phyloP scores from a whole-genome alignment of 352 stramenopile species.

The Phytophthora capsici region DNA sequence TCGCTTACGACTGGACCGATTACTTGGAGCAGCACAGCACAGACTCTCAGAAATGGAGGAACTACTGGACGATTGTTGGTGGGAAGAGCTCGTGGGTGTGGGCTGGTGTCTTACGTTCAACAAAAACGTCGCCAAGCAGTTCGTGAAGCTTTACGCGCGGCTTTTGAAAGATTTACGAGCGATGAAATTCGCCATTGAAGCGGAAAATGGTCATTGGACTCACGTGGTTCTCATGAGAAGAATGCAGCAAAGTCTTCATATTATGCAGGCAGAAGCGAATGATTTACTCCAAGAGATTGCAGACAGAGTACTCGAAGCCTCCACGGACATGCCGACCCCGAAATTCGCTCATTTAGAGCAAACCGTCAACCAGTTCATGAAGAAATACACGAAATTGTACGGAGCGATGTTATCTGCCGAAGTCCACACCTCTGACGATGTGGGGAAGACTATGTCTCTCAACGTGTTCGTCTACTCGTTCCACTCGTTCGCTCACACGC shows the following conservation, averaged over 20 bases:
- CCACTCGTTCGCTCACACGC: slow-evolving; percentile 65
- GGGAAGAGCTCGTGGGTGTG: slow-evolving; percentile 69
- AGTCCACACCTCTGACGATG: slow-evolving; percentile 47
- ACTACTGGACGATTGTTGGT: slow-evolving; percentile 71
- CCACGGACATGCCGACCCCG: slow-evolving; percentile 38
- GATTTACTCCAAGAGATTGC: slow-evolving; percentile 70
- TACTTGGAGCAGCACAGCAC: slow-evolving; percentile 40
- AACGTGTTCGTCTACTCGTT: slow-evolving; percentile 87
- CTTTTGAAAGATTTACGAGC: slow-evolving; percentile 66
- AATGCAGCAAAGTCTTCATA: slow-evolving; percentile 69
- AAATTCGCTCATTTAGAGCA: slow-evolving; percentile 59
- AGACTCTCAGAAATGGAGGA: slow-evolving; percentile 55
- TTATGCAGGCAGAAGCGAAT: slow-evolving; percentile 64
- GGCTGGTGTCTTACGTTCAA: slow-evolving; percentile 66
- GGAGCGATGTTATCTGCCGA: slow-evolving; percentile 46
- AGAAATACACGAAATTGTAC: slow-evolving; percentile 67
- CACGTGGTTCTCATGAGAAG: slow-evolving; percentile 67
- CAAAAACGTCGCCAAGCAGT: slow-evolving; percentile 72
- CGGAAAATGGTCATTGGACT: slow-evolving; percentile 60
- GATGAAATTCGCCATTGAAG: slow-evolving; percentile 75
- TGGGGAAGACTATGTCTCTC: slow-evolving; percentile 70
- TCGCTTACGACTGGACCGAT: slow-evolving; percentile 53
- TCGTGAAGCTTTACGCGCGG: slow-evolving; percentile 62
- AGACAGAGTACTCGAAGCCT: slow-evolving; percentile 23
- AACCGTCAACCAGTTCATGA: slow-evolving; percentile 53